These are phyloP conservation scores for Inonotus hispidus DNA, from an alignment of 1,284 basidiomycete species.

Conservation along the genomic window DNA sequence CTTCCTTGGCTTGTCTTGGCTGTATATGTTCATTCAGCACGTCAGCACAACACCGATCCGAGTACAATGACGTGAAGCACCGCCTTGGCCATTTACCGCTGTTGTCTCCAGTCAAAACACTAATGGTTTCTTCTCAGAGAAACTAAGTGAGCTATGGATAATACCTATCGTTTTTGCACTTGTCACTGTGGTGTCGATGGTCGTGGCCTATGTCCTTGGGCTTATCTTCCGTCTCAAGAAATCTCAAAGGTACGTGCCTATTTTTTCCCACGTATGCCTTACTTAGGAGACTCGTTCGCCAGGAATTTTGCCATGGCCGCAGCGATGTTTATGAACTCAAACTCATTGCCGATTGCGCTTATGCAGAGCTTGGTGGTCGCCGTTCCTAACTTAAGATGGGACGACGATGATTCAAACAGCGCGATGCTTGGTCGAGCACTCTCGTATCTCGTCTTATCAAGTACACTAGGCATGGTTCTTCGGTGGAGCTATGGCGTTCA, in stretches of 20 bases:
- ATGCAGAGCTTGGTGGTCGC: constrained; percentile 86
- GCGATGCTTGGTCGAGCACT: constrained; percentile 90
- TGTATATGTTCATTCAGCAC: no score
- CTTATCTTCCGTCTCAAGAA: constrained; percentile 47
- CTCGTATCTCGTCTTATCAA: constrained; percentile 90
- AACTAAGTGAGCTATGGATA: constrained; percentile 86
- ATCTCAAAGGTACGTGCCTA: constrained; percentile 51
- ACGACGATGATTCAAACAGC: constrained; percentile 71
- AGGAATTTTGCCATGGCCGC: constrained; percentile 84
- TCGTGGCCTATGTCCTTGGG: constrained; percentile 46
- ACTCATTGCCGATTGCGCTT: constrained; percentile 89
- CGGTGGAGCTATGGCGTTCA: constrained; percentile 87
- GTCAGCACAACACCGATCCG: no score
- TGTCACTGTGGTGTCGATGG: constrained; percentile 62
- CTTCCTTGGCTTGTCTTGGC: no score
- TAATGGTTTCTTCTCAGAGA: constrained; percentile 41
- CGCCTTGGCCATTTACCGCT: no score
- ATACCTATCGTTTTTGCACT: constrained; percentile 81
- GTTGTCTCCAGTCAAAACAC: neutral
- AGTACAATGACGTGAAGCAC: no score
- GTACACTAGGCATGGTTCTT: constrained; percentile 91
- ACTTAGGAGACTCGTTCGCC: constrained; percentile 8
- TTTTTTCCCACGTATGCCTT: neutral
- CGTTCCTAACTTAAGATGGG: constrained; percentile 84
- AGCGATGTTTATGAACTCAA: constrained; percentile 88